These are phyloP conservation scores for Penicillium cosmopolitanum DNA, from an alignment of 495 filamentous ascomycete species.

Conservation along the genomic window DNA sequence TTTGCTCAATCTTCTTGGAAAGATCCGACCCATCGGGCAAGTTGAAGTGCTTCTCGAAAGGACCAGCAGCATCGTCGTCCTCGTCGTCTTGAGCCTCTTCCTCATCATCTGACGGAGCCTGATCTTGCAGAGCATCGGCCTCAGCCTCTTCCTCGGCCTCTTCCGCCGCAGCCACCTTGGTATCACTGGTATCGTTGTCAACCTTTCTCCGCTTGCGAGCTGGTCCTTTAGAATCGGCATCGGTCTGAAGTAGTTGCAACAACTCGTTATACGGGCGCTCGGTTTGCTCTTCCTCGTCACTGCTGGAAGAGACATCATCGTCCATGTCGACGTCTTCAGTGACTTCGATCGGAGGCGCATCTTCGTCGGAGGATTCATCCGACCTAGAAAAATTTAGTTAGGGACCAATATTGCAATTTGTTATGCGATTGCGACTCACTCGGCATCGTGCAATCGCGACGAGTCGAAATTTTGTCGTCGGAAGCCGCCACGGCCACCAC, in stretches of 20 bases:
- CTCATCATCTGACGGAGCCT: constrained; percentile 48
- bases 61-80: constrained; percentile 57
- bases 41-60: constrained; percentile 81
- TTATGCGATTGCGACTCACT: constrained; percentile 31
- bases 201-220: constrained; percentile 72
- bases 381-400: constrained; percentile 36
- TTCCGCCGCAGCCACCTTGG: constrained; percentile 24
- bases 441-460: constrained; percentile 46
- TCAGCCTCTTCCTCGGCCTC: constrained; percentile 34
- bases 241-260: constrained; percentile 61
- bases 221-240: constrained; percentile 54
- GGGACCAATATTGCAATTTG: background rate
- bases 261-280: constrained; percentile 65
- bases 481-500: constrained; percentile 27
- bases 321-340: constrained; percentile 35
- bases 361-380: constrained; percentile 37
- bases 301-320: constrained; percentile 46
- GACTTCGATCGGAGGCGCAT: constrained; percentile 30
- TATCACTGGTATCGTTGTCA: constrained; percentile 35
- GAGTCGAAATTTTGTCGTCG: constrained; percentile 37
- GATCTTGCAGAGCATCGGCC: constrained; percentile 36
- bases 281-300: constrained; percentile 48
- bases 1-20: constrained; percentile 54
- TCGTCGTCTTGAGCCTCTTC: constrained; percentile 39
- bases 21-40: constrained; percentile 61